Base-by-base conservation (phyloP, 148 eudicot species). In the Vaccinium darrowii region DNA sequence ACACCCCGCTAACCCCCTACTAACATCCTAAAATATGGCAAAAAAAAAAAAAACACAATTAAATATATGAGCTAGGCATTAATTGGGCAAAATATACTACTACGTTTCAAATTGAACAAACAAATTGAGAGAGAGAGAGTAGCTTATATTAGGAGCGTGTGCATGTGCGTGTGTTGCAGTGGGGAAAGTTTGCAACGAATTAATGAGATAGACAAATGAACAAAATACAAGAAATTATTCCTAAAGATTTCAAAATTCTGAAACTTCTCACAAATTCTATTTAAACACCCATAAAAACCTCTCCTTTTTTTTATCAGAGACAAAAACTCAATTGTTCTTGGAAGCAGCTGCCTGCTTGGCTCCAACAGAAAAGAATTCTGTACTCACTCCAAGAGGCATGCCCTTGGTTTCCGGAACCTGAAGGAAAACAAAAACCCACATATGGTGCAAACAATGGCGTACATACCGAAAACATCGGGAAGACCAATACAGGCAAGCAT, bases 341-440 rank as follows among this genome's bases (percentile, higher is more conserved):
- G 87, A 77, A 89, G 81, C 72, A 51, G 88, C 86, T 67, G 79
- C 88, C 79, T 91, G 92, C 76, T 86, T 89, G 0, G 96, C 92
- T 33, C 93, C 96, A 79, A 94, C 90, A 27, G 98, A 92, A 71
- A 95, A 95, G 90, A 95, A 94, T 89, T 94, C 98, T 0, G 96
- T 93, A 50, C 94, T 93, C 69, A 95, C 98, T 89, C 94, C 98
- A 19, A 95, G 89, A 9, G 98, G 98, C 98, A 95, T 94, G 16
- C 96, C 98, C 89, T 95, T 95, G 2, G 98, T 95, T 84, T 95
- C 98, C 0, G 98, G 98, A 57, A 95, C 98, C 91, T 92, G 94
- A 79, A 93, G 84, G 91, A 65, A 95, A 50, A 95, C 90, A 53
- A 95, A 95, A n/a, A 94, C 43, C 91, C 88, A 95, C 0, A 94